Evolutionary conservation across 306 rosid genomes (phyloP), one percentile per base, ranked within the genome.

Genomic region (Fragaria iinumae): DNA sequence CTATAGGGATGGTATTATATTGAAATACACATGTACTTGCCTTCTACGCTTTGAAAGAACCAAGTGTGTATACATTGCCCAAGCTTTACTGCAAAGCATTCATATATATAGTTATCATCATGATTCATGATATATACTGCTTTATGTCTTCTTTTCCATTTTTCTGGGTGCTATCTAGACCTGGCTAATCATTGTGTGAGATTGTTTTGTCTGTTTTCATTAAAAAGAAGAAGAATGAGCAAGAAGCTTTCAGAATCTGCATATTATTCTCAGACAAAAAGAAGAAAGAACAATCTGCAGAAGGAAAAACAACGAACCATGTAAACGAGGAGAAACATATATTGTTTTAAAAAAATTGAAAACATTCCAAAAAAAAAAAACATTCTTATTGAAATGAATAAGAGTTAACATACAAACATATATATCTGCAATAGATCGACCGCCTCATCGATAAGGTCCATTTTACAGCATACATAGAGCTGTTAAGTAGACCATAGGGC

Each of bases 41-140:
- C 96, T 87, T 89, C 76, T 83, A 91, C 86, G 79, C 69, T 73
- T 78, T 27, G 70, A 72, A 71, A 64, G 67, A 67, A 73, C 41
- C 70, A 20, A 66, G 67, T 50, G 69, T 20, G 72, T 17, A 16
- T 70, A 14, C 80, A 79, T 71, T 87, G 80, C 79, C 85, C 77
- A 84, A 83, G 69, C 96, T 87, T 91, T 52, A 83, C 89, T 84
- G 89, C 83, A 77, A 91, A 91, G 91, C 81, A 71, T 82, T 82
- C 77, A 17, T 49, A 47, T 45, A 64, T 69, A 67, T 29, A 17
- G 8, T 45, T 44, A 69, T 69, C 11, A 69, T 69, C 55, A 56
- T 39, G 39, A 73, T 3, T 69, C 55, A 56, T 21, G 16, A 73
- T 6, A 55, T 21, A 52, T 11, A 20, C 8, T 25, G 43, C 67